phyloP scores from a whole-genome alignment of 305 asterid species.

The Fraxinus floribunda region DNA sequence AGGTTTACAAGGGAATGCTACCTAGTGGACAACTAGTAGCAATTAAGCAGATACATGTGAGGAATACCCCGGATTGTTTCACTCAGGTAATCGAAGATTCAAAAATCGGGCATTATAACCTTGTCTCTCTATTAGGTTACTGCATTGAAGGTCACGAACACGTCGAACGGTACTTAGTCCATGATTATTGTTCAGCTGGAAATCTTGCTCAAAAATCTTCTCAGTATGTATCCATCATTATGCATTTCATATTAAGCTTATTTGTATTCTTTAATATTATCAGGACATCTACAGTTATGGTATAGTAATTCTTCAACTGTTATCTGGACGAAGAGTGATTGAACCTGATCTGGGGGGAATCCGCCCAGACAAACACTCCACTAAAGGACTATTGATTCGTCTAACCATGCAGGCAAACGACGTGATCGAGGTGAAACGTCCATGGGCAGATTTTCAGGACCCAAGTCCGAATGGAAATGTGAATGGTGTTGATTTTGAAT shows the following conservation, averaged over 20 bases:
- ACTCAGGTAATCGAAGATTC: slow-evolving; percentile 59
- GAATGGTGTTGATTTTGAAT: slow-evolving; percentile 56
- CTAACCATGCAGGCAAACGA: slow-evolving; percentile 69
- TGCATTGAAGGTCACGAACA: slow-evolving; percentile 65
- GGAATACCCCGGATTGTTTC: slow-evolving; percentile 65
- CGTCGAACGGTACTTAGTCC: slow-evolving; percentile 49
- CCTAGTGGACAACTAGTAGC: slow-evolving; percentile 85
- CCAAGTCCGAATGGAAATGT: slow-evolving; percentile 46
- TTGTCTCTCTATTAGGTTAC: slow-evolving; percentile 69
- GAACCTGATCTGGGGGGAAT: slow-evolving; percentile 62
- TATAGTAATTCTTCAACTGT: slow-evolving; percentile 68
- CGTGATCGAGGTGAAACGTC: slow-evolving; percentile 62
- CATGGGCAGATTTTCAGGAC: slow-evolving; percentile 65
- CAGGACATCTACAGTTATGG: slow-evolving; percentile 75
- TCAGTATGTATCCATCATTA: slow-evolving; percentile 36
- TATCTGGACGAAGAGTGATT: slow-evolving; percentile 73
- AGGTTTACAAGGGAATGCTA: slow-evolving; percentile 66
- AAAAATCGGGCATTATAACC: slow-evolving; percentile 68
- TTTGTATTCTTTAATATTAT: background rate
- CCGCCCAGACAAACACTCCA: background rate
- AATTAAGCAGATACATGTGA: slow-evolving; percentile 65
- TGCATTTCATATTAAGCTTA: background rate
- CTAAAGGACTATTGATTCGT: background rate
- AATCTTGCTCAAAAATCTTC: slow-evolving; percentile 66
- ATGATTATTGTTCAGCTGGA: slow-evolving; percentile 68